These are phyloP conservation scores for Peribolospora baueri DNA, from an alignment of 768 basidiomycete species.

Conservation along the genomic window DNA sequence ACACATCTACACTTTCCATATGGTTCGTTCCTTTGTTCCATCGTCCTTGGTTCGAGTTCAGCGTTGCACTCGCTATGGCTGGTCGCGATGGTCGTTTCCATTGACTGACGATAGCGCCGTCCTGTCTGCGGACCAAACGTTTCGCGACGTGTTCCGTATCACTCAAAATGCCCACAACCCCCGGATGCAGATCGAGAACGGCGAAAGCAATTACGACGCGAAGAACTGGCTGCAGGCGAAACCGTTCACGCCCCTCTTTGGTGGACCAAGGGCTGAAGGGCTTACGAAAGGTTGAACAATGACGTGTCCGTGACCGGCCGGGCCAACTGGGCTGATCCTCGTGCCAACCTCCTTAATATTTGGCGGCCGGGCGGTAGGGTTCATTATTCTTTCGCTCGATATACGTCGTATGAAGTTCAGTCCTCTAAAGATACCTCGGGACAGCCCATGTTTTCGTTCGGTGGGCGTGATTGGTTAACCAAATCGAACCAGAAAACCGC, in stretches of 20 bases:
- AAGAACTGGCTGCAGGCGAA: slow-evolving; percentile 95
- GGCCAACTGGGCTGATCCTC: too few relatives aligned
- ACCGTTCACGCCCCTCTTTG: slow-evolving; percentile 44
- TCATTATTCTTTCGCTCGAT: too few relatives aligned
- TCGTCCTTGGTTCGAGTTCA: background rate
- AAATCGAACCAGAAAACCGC: too few relatives aligned
- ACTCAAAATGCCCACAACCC: too few relatives aligned
- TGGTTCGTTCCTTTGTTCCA: background rate
- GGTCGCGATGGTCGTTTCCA: slow-evolving; percentile 33
- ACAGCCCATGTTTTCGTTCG: too few relatives aligned
- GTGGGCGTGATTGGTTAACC: too few relatives aligned
- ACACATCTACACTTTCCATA: slow-evolving; percentile 74
- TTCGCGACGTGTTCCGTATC: background rate
- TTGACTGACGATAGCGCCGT: background rate
- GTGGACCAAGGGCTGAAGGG: too few relatives aligned
- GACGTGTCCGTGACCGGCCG: background rate
- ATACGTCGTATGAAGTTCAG: too few relatives aligned
- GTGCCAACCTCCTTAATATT: too few relatives aligned
- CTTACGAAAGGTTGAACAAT: too few relatives aligned
- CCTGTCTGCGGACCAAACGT: background rate
- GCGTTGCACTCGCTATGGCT: background rate
- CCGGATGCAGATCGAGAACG: slow-evolving; percentile 27
- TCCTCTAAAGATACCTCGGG: too few relatives aligned
- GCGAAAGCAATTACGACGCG: slow-evolving; percentile 51
- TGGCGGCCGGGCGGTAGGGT: too few relatives aligned